These are phyloP conservation scores for Gossypium stocksii DNA, from an alignment of 345 rosid genomes.

Conservation along the genomic window DNA sequence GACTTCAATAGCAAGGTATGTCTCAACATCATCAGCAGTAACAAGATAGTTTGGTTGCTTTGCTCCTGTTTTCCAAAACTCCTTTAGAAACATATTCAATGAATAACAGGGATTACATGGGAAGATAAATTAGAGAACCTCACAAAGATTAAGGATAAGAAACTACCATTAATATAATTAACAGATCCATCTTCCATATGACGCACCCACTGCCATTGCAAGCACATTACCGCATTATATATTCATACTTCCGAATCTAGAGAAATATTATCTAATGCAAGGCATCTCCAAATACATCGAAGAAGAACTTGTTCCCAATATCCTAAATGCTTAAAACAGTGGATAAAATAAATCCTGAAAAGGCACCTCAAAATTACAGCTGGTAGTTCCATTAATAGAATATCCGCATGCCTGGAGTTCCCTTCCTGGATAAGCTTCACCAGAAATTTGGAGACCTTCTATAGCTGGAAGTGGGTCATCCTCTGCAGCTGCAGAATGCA, in stretches of 20 bases:
- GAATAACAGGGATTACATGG: constrained; percentile 18
- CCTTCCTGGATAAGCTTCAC: constrained; percentile 92
- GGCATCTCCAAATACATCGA: constrained; percentile 5
- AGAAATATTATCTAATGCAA: neutral
- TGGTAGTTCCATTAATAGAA: constrained; percentile 93
- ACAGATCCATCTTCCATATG: constrained; percentile 97
- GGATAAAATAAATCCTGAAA: constrained; percentile 12
- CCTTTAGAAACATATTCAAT: constrained; percentile 20
- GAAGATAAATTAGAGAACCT: constrained; percentile 17
- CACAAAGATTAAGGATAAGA: constrained; percentile 6
- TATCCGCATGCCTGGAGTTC: constrained; percentile 89
- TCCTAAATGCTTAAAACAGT: neutral
- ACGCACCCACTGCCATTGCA: constrained; percentile 82
- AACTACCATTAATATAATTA: constrained; percentile 80
- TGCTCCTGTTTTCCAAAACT: constrained; percentile 64
- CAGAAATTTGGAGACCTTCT: constrained; percentile 83
- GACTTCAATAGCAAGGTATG: constrained; percentile 95
- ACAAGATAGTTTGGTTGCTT: constrained; percentile 96
- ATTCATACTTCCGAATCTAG: constrained; percentile 1
- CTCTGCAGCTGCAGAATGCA: constrained; percentile 61
- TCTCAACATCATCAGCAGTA: constrained; percentile 90
- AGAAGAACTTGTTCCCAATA: constrained; percentile 3
- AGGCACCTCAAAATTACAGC: constrained; percentile 96
- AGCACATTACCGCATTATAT: constrained; percentile 16
- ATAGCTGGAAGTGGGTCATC: constrained; percentile 90